phyloP scores from a whole-genome alignment of 805 yeast species.

The Myxozyma mucilagina region DNA sequence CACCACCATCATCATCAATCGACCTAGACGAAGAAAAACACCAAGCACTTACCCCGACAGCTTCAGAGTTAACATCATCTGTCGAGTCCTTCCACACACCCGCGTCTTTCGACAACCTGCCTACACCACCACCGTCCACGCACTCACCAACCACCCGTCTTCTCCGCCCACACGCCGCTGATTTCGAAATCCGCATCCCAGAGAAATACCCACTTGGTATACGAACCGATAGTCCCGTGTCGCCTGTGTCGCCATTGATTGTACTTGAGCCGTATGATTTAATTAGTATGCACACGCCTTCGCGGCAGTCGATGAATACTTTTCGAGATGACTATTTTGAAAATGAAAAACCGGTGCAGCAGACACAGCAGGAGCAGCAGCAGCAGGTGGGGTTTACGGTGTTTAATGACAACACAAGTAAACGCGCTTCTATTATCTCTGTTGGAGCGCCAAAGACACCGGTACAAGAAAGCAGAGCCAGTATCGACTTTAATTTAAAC shows the following conservation, averaged over 20 bases:
- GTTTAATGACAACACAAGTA: not conserved
- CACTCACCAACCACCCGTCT: not conserved
- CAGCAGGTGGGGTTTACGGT: not conserved
- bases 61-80: not conserved
- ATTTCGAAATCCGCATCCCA: not conserved
- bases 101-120: constrained; percentile 1
- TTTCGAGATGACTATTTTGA: too few relatives aligned
- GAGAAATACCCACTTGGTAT: not conserved
- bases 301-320: not conserved
- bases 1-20: not conserved
- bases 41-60: not conserved
- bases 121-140: constrained; percentile 1
- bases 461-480: not conserved
- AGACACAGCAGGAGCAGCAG: too few relatives aligned
- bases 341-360: too few relatives aligned
- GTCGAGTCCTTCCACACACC: not conserved
- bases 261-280: constrained; percentile 14
- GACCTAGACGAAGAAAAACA: not conserved
- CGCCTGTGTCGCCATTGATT: constrained; percentile 17
- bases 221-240: not conserved
- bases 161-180: not conserved
- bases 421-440: not conserved
- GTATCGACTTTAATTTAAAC: not conserved
- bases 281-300: not conserved
- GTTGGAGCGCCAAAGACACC: not conserved